phyloP scores from a whole-genome alignment of 169 alveolate species.

The Babesia microti region DNA sequence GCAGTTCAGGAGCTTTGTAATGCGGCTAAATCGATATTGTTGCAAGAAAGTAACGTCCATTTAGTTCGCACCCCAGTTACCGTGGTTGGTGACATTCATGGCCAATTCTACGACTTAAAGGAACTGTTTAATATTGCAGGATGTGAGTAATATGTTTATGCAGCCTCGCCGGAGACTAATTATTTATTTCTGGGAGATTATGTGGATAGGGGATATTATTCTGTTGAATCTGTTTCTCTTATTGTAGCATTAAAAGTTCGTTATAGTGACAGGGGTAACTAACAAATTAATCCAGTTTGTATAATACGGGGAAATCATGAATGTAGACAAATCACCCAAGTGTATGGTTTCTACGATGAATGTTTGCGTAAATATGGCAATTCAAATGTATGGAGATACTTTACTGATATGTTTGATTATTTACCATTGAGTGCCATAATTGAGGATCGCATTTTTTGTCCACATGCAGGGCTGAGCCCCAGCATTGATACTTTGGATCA shows the following conservation, averaged over 20 bases:
- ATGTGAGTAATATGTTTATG: conserved; percentile 1
- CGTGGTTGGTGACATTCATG: conserved; percentile 94
- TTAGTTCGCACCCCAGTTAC: conserved; percentile 81
- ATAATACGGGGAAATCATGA: conserved; percentile 94
- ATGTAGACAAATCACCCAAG: conserved; percentile 87
- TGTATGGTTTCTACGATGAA: conserved; percentile 95
- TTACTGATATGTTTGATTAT: conserved; percentile 92
- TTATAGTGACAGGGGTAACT: conserved; percentile 66
- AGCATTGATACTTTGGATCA: conserved; percentile 83
- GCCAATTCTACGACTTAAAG: conserved; percentile 90
- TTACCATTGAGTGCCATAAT: conserved; percentile 90
- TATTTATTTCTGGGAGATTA: conserved; percentile 95
- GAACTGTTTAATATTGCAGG: conserved; percentile 91
- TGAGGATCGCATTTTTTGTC: conserved; percentile 86
- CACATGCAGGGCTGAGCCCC: conserved; percentile 97
- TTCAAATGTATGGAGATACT: conserved; percentile 86
- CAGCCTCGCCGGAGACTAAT: conserved; percentile 84
- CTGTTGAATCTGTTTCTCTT: conserved; percentile 85
- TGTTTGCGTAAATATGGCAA: conserved; percentile 92
- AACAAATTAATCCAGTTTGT: conserved; percentile 61
- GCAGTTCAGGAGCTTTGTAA: conserved; percentile 26
- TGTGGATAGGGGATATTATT: conserved; percentile 94
- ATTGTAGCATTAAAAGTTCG: conserved; percentile 83
- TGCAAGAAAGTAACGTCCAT: conserved; percentile 20
- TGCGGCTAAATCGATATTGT: conserved; percentile 25